These are phyloP conservation scores for Grifola frondosa DNA, from an alignment of 1,284 basidiomycete species.

Conservation along the genomic window DNA sequence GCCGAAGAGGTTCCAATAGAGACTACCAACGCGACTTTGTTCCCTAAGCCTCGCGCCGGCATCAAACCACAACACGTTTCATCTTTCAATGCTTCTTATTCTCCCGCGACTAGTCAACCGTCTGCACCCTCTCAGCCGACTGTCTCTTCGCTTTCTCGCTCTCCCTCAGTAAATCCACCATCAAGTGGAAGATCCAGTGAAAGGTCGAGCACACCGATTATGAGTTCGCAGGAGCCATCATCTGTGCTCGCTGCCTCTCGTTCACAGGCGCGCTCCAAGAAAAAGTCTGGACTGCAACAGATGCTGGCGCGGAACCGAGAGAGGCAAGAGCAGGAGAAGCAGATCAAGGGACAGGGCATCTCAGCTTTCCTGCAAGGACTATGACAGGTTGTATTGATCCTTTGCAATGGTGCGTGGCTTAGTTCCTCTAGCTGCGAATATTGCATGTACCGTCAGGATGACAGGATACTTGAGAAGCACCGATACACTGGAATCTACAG, in stretches of 20 bases:
- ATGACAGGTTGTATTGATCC: conserved; percentile 9
- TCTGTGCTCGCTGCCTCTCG: conserved; percentile 4
- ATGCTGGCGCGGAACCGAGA: conserved; percentile 61
- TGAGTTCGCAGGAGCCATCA: background rate
- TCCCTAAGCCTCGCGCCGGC: conserved; percentile 15
- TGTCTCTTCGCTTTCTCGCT: background rate
- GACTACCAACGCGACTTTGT: conserved; percentile 10
- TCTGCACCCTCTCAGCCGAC: background rate
- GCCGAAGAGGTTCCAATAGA: conserved; percentile 22
- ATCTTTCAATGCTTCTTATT: conserved; percentile 4
- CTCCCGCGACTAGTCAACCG: conserved; percentile 11
- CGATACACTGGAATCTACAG: no score
- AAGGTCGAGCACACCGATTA: background rate
- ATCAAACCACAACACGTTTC: conserved; percentile 10
- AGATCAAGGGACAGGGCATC: conserved; percentile 34
- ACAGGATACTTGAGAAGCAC: no score
- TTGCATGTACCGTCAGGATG: no score
- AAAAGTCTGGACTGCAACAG: conserved; percentile 53
- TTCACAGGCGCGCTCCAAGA: conserved; percentile 38
- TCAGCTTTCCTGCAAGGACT: conserved; percentile 51
- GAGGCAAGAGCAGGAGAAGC: conserved; percentile 42
- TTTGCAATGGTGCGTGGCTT: background rate
- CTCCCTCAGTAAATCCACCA: conserved; percentile 4
- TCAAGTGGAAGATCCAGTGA: no score
- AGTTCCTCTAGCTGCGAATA: no score